A percentile compares a stretch with the other conserved stretches of the same genome.
phyloP scores from a whole-genome alignment of 164 flowering plant genomes.

The Houttuynia cordata region DNA sequence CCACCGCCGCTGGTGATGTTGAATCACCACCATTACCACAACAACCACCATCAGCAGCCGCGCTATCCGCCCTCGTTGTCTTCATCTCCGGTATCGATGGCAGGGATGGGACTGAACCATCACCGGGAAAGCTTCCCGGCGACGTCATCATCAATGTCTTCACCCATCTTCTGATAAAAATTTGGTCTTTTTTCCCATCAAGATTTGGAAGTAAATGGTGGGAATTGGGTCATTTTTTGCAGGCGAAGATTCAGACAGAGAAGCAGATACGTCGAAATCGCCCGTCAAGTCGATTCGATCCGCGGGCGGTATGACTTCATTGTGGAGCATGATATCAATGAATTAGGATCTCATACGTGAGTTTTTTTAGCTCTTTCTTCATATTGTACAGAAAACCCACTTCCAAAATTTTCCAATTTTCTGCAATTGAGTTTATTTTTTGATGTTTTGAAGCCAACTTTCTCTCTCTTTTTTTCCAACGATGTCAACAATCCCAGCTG shows the following conservation, averaged over 20 bases:
- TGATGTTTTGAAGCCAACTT: neutral
- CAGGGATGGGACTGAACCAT: slow-evolving; percentile 14
- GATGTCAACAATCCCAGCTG: no score
- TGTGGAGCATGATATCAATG: slow-evolving; percentile 97
- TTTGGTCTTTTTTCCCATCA: no score
- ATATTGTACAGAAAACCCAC: no score
- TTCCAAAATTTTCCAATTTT: no score
- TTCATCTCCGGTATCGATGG: slow-evolving; percentile 9
- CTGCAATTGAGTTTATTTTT: neutral
- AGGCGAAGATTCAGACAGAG: slow-evolving; percentile 98
- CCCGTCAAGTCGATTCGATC: slow-evolving; percentile 90
- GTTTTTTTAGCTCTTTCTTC: neutral
- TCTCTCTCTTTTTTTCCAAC: neutral
- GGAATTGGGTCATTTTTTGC: slow-evolving; percentile 5
- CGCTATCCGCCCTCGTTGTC: neutral
- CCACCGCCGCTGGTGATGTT: slow-evolving; percentile 7
- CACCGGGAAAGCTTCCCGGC: slow-evolving; percentile 55
- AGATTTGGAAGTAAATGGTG: no score
- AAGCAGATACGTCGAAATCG: slow-evolving; percentile 85
- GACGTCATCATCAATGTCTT: slow-evolving; percentile 68
- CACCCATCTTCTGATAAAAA: no score
- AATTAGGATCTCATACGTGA: slow-evolving; percentile 95
- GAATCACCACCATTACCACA: slow-evolving; percentile 5
- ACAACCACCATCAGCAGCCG: no score
- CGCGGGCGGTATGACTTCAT: slow-evolving; percentile 95